Percentiles rank a stretch among this genome's conserved stretches.
Evolutionary conservation across 2,329 filamentous ascomycete species (phyloP).

Genomic region (Anthostomella pinea): DNA sequence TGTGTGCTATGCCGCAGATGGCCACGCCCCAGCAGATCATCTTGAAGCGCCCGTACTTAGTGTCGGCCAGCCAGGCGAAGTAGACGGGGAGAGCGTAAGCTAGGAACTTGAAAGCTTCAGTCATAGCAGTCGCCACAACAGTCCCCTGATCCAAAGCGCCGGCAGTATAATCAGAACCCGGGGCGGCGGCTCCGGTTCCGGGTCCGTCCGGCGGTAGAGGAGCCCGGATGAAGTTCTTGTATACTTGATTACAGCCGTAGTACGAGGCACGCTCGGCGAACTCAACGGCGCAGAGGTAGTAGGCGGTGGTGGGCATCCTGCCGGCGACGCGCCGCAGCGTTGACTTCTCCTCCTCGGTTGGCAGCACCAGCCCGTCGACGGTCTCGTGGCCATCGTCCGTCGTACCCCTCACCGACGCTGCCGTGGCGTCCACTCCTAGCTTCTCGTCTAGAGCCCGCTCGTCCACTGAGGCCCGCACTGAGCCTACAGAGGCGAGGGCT

Average conservation of each 20-base stretch:
- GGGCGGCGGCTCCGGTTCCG: conserved; percentile 29
- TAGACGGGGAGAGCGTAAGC: conserved; percentile 45
- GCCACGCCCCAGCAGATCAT: conserved; percentile 31
- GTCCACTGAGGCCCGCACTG: conserved; percentile 23
- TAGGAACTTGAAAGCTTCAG: conserved; percentile 44
- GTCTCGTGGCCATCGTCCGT: conserved; percentile 27
- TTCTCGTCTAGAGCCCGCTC: conserved; percentile 18
- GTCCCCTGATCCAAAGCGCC: conserved; percentile 50
- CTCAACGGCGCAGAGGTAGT: conserved; percentile 47
- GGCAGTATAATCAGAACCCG: conserved; percentile 34
- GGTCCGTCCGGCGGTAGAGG: conserved; percentile 42
- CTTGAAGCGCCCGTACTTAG: conserved; percentile 38
- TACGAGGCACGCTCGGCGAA: conserved; percentile 51
- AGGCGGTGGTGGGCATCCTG: conserved; percentile 40
- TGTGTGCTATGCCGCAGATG: conserved; percentile 35
- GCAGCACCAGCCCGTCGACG: conserved; percentile 32
- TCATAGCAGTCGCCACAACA: conserved; percentile 44
- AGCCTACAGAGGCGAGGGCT: conserved; percentile 15
- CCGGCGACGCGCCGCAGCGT: conserved; percentile 47
- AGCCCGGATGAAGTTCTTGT: conserved; percentile 53
- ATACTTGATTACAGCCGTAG: conserved; percentile 47
- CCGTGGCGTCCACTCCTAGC: conserved; percentile 4
- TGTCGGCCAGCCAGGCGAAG: conserved; percentile 40
- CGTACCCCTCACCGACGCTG: conserved; percentile 6
- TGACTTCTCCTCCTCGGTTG: conserved; percentile 44